Base-by-base conservation (phyloP, 305 asterid genomes). In the Nicotiana rustica region DNA sequence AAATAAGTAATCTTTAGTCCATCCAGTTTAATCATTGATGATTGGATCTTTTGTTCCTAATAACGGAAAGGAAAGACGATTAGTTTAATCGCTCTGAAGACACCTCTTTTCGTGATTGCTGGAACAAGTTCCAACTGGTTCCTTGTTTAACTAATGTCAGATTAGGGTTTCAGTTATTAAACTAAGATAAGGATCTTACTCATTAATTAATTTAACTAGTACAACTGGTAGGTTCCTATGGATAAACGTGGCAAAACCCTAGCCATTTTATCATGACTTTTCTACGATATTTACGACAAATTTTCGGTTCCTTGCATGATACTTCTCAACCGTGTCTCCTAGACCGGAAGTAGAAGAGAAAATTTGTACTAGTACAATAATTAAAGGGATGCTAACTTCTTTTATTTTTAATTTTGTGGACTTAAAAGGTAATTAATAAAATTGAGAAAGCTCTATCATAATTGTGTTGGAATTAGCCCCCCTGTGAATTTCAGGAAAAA, bases 241-340 rank as follows among this genome's bases (percentile, higher is more conserved):
- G 77, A 44, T 47, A 80, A 41, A 80, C 83, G 77, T 65, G 83
- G 38, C 73, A 38, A 47, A 65, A 80, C 64, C 82, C 77, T 65
- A 68, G 49, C 52, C 77, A 14, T 21, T 18, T 19, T 19, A 18
- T 41, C 21, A 15, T 10, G 10, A 41, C 6, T 52, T 52, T 13
- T 4, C 17, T 10, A 10, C 17, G 59, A 52, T 52, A 13, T 52
- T 52, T 52, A 52, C 1, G n/a, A 52, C 59, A 52, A 7, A 41
- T 41, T 7, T 41, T 41, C 12, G 0, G 8, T 41, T 41, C 49
- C 3, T 41, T 41, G 49, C 3, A 31, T 1, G 25, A n/a, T 35
- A 1, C 1, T n/a, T 67, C 25, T 33, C 57, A 10, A 52, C 25
- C 21, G 14, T 15, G 0, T 18, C 44, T 31, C 5, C 12, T 67